Evolutionary conservation across 139 green algal species (phyloP).

Genomic region (Chlamydomonas incerta): DNA sequence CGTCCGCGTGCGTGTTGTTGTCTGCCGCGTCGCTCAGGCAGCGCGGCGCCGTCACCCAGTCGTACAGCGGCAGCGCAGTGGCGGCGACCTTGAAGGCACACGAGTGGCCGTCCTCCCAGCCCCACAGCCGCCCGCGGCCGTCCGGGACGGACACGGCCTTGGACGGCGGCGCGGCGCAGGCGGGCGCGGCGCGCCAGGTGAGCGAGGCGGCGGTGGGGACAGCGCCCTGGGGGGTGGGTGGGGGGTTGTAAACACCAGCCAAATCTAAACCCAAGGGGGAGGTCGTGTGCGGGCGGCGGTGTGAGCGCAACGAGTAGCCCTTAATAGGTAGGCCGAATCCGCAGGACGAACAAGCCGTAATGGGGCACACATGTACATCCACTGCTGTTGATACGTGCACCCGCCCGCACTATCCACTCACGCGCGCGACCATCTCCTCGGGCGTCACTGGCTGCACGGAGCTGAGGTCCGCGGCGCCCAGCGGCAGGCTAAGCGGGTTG

Average conservation of each 20-base stretch:
- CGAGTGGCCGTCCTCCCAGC: conserved; percentile 37
- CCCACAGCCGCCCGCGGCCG: conserved; percentile 49
- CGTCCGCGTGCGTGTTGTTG: background rate
- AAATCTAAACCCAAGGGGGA: no score
- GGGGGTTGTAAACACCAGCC: background rate
- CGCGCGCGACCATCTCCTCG: conserved; percentile 20
- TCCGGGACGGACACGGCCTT: conserved; percentile 43
- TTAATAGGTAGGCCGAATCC: no score
- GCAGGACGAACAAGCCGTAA: no score
- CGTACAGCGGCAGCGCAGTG: background rate
- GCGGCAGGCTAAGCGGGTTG: background rate
- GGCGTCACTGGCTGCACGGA: background rate
- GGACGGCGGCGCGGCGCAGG: conserved; percentile 2
- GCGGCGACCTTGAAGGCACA: conserved; percentile 43
- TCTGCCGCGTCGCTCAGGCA: conserved; percentile 12
- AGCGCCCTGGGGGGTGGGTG: background rate
- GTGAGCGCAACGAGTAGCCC: no score
- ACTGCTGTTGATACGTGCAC: no score
- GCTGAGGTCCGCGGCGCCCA: background rate
- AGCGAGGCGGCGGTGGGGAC: conserved; percentile 26
- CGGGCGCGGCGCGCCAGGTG: conserved; percentile 20
- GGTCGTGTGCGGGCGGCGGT: no score
- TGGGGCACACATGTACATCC: no score
- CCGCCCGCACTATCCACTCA: no score
- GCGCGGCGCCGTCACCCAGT: conserved; percentile 40